phyloP scores from a whole-genome alignment of 352 stramenopile species.

The Phytophthora tentaculata region DNA sequence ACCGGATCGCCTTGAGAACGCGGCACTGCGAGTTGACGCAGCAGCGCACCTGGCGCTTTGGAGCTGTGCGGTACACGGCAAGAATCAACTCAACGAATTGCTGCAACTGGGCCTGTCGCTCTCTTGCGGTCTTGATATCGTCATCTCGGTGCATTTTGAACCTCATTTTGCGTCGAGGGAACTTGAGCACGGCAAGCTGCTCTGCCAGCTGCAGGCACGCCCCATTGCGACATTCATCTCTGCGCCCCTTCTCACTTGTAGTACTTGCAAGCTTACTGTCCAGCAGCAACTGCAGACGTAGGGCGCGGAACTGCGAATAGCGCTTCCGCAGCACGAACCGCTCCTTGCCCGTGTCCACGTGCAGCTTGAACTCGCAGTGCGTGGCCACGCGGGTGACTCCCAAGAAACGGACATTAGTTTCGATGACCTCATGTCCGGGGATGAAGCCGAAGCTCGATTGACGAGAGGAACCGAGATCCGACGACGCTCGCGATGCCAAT shows the following conservation, averaged over 20 bases:
- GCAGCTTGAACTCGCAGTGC: conserved; percentile 63
- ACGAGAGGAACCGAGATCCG: conserved; percentile 16
- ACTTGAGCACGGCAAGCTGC: conserved; percentile 58
- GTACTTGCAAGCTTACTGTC: background rate
- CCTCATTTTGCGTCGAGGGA: conserved; percentile 52
- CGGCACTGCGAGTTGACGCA: conserved; percentile 64
- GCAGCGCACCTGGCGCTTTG: conserved; percentile 57
- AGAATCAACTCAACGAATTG: conserved; percentile 62
- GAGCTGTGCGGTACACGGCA: conserved; percentile 50
- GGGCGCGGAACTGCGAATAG: conserved; percentile 74
- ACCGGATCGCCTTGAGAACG: conserved; percentile 47
- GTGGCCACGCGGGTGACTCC: conserved; percentile 42
- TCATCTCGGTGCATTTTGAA: conserved; percentile 28
- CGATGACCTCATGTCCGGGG: conserved; percentile 44
- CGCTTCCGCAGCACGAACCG: conserved; percentile 68
- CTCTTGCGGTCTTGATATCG: conserved; percentile 41
- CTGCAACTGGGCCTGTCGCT: conserved; percentile 52
- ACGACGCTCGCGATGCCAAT: conserved; percentile 15
- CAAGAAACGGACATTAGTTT: conserved; percentile 49
- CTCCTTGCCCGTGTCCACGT: conserved; percentile 60
- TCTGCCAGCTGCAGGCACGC: conserved; percentile 46
- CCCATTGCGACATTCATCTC: conserved; percentile 44
- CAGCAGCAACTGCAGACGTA: conserved; percentile 57
- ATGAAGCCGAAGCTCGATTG: conserved; percentile 31
- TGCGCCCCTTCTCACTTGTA: conserved; percentile 15